A percentile compares a stretch with the other conserved stretches of the same genome.
These are phyloP conservation scores for Acanthamoeba royreba DNA, from an alignment of 208 protist genomes.

Conservation along the genomic window DNA sequence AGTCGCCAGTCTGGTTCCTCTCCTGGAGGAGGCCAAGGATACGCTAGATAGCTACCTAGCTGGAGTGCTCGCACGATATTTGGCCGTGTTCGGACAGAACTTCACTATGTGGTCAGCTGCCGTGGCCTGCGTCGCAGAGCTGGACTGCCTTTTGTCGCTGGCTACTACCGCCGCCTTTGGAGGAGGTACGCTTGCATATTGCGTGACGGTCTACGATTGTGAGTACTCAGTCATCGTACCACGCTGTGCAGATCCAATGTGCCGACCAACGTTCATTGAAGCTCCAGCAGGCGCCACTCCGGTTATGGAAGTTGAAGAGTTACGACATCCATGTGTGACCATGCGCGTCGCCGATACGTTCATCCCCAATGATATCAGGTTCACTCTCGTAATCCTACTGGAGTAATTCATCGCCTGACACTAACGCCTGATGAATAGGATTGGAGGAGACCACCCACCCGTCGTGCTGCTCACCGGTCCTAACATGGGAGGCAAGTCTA, in stretches of 20 bases:
- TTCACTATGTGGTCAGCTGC: background rate
- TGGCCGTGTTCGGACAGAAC: background rate
- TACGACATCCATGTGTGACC: conserved; percentile 65
- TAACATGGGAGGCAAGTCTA: conserved; percentile 99
- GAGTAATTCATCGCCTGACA: background rate
- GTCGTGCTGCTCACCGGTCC: conserved; percentile 94
- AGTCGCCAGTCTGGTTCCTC: background rate
- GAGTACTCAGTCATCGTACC: background rate
- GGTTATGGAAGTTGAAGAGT: conserved; percentile 28
- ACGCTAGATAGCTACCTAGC: conserved; percentile 22
- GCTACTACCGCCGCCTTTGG: conserved; percentile 43
- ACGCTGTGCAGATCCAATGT: conserved; percentile 48
- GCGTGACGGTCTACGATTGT: background rate
- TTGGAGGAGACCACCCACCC: background rate
- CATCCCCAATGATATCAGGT: conserved; percentile 65
- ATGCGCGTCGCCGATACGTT: conserved; percentile 50
- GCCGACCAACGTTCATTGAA: conserved; percentile 61
- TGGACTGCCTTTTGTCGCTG: conserved; percentile 73
- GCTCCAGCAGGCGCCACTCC: background rate
- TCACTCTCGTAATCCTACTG: background rate
- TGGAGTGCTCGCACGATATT: background rate
- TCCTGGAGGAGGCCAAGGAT: conserved; percentile 39
- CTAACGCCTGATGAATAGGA: background rate
- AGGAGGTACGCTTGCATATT: background rate
- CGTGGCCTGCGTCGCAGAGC: conserved; percentile 58